These are phyloP conservation scores for Venturia effusa DNA, from an alignment of 2,329 filamentous ascomycete genomes.

Conservation along the genomic window DNA sequence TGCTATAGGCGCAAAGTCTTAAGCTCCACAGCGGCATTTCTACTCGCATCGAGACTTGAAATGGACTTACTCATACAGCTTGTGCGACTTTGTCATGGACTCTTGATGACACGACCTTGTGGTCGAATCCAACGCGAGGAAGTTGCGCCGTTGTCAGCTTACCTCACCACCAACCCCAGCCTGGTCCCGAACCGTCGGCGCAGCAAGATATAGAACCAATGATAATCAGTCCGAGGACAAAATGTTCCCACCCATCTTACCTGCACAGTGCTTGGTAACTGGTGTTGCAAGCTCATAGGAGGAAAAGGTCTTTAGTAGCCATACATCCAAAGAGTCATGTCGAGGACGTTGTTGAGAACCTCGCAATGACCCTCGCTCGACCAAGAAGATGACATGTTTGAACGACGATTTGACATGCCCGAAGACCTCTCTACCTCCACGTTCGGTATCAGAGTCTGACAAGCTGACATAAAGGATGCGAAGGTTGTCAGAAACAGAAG, in stretches of 20 bases:
- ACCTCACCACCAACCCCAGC: neutral
- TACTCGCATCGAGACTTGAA: neutral
- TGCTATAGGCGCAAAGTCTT: neutral
- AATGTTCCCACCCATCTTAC: neutral
- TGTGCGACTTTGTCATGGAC: neutral
- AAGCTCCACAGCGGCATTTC: neutral
- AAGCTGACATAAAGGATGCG: neutral
- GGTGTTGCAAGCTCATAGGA: neutral
- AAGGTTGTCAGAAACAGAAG: neutral
- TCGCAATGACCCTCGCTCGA: neutral
- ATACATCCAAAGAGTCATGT: neutral
- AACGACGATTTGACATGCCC: neutral
- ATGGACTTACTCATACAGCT: neutral
- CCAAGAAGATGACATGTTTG: neutral
- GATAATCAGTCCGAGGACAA: neutral
- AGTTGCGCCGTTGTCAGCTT: neutral
- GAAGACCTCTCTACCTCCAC: neutral
- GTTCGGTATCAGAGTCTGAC: neutral
- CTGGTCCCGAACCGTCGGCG: neutral
- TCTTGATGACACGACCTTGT: neutral
- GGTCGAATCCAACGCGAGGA: neutral
- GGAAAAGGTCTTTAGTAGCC: neutral
- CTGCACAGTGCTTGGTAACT: neutral
- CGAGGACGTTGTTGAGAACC: neutral
- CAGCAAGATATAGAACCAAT: neutral